phyloP scores from a whole-genome alignment of 108 stramenopile genomes.

The Cyclotella sp. region DNA sequence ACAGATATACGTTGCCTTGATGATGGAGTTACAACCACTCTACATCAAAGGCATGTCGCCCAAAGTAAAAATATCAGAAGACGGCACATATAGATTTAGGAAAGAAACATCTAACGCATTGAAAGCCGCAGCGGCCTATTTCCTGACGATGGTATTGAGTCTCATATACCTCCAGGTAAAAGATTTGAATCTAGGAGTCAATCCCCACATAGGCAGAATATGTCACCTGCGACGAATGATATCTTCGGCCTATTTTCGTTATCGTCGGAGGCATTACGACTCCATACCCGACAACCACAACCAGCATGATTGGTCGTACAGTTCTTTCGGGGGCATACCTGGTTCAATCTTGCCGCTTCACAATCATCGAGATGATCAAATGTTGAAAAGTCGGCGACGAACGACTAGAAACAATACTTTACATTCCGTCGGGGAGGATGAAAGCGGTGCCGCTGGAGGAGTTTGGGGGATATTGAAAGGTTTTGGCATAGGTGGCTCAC shows the following conservation, averaged over 20 bases:
- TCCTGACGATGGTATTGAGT: conserved; percentile 45
- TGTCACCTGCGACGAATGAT: conserved; percentile 43
- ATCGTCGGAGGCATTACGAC: conserved; percentile 50
- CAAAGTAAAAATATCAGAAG: conserved; percentile 13
- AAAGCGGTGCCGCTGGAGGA: conserved; percentile 20
- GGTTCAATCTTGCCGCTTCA: conserved; percentile 15
- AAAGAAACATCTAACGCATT: conserved; percentile 57
- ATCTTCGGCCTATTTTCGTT: conserved; percentile 40
- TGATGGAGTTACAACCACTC: conserved; percentile 50
- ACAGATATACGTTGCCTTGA: conserved; percentile 37
- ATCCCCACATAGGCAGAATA: conserved; percentile 33
- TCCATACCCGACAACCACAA: conserved; percentile 48
- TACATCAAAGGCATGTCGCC: conserved; percentile 47
- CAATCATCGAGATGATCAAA: conserved; percentile 16
- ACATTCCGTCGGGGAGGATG: conserved; percentile 2
- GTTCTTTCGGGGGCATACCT: conserved; percentile 4
- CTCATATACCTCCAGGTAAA: conserved; percentile 41
- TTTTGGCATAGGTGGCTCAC: conserved; percentile 27
- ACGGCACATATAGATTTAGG: conserved; percentile 34
- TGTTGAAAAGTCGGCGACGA: conserved; percentile 28
- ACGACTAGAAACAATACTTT: conserved; percentile 10
- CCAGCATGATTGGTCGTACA: not conserved
- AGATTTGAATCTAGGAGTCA: conserved; percentile 39
- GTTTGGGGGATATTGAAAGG: conserved; percentile 27
- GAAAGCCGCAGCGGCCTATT: conserved; percentile 54